Conservation (phyloP, 805 yeast genomes). For the Hanseniaspora jakobsenii region DNA sequence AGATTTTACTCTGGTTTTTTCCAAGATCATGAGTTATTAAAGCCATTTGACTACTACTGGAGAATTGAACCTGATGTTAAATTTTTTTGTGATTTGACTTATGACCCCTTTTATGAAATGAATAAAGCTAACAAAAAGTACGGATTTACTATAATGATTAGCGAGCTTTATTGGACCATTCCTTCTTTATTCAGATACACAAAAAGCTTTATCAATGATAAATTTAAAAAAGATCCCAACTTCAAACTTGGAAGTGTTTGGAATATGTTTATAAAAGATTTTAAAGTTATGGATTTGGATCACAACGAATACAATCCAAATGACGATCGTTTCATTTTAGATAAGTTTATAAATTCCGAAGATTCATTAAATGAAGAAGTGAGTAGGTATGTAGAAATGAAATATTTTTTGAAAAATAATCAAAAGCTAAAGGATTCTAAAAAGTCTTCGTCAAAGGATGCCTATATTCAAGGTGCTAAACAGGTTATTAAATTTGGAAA, state of each 20-base stretch:
- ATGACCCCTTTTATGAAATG: slow-evolving; percentile 86
- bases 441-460: background rate
- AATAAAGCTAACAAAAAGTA: slow-evolving; percentile 53
- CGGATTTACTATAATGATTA: slow-evolving; percentile 71
- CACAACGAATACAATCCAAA: slow-evolving; percentile 19
- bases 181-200: slow-evolving; percentile 73
- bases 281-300: slow-evolving; percentile 28
- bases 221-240: slow-evolving; percentile 20
- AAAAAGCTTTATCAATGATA: slow-evolving; percentile 42
- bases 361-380: slow-evolving; percentile 23
- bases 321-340: slow-evolving; percentile 20
- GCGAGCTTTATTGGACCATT: slow-evolving; percentile 69
- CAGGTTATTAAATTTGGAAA: slow-evolving; percentile 29
- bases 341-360: slow-evolving; percentile 23
- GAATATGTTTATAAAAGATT: slow-evolving; percentile 46
- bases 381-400: slow-evolving; percentile 26
- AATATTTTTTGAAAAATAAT: slow-evolving; percentile 22
- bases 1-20: slow-evolving; percentile 80
- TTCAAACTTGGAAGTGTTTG: slow-evolving; percentile 52
- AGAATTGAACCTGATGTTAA: slow-evolving; percentile 88
- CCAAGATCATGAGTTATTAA: slow-evolving; percentile 64
- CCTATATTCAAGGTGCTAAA: background rate
- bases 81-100: slow-evolving; percentile 79
- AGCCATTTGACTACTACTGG: slow-evolving; percentile 82
- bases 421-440: slow-evolving; percentile 17